Conservation (phyloP, 805 yeast genomes). For the Candida succiphila region DNA sequence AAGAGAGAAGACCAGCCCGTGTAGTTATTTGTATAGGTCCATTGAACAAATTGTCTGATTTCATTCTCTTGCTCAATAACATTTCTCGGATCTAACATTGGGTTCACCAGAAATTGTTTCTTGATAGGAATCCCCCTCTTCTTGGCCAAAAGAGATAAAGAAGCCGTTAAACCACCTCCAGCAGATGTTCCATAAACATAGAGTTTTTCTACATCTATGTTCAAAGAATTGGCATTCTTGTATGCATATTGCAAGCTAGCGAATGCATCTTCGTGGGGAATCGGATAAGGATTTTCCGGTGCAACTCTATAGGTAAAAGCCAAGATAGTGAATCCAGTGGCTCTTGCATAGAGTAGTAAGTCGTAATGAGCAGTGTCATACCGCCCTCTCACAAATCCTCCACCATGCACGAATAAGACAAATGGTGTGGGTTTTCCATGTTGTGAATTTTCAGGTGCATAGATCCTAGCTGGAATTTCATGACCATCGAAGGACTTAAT, state of each 20-base stretch:
- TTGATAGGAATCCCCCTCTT: not conserved
- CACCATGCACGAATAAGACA: conserved; percentile 1
- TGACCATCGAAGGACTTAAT: too few species aligned
- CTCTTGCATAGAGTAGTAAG: not conserved
- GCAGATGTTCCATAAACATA: conserved; percentile 40
- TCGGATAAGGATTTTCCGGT: conserved; percentile 40
- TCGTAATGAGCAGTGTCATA: not conserved
- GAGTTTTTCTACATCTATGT: conserved; percentile 22
- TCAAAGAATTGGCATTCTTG: conserved; percentile 16
- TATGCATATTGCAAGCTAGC: conserved; percentile 24
- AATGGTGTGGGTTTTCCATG: too few species aligned
- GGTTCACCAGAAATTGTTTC: not conserved
- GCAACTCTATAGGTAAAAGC: conserved; percentile 41
- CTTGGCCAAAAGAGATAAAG: not conserved
- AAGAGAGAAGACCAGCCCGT: conserved; percentile 1
- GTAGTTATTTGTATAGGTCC: conserved; percentile 1
- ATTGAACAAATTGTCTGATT: not conserved
- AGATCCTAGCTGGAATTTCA: too few species aligned
- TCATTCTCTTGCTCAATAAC: too few species aligned
- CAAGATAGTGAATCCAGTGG: conserved; percentile 13
- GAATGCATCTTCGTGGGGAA: conserved; percentile 34
- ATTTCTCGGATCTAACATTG: conserved; percentile 1
- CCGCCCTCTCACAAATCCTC: conserved; percentile 1
- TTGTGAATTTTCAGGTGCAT: too few species aligned
- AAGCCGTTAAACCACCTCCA: conserved; percentile 29